These are phyloP conservation scores for Sugiyamaella lignohabitans DNA, from an alignment of 805 yeast genomes.

Conservation along the genomic window DNA sequence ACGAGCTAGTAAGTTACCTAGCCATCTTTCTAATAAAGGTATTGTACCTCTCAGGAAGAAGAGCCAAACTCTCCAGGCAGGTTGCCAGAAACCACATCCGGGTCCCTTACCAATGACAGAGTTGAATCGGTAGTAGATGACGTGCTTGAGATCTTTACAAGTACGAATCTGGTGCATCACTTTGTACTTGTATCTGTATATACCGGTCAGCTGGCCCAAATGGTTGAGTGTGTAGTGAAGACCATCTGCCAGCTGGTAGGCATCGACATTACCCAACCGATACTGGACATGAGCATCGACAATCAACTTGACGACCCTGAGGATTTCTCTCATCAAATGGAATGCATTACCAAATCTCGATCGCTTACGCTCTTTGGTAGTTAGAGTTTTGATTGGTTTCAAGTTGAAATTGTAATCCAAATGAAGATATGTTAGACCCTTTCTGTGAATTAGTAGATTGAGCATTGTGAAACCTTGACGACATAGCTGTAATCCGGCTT, in stretches of 20 bases:
- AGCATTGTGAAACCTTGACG: constrained; percentile 93
- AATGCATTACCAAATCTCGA: constrained; percentile 96
- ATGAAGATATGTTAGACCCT: constrained; percentile 87
- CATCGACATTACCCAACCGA: constrained; percentile 83
- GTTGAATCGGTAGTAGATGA: constrained; percentile 80
- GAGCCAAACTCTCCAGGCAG: constrained; percentile 97
- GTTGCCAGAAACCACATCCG: constrained; percentile 99
- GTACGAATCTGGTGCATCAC: constrained; percentile 98
- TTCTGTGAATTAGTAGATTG: constrained; percentile 78
- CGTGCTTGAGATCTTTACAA: constrained; percentile 91
- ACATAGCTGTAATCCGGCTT: constrained; percentile 92
- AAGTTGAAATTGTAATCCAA: constrained; percentile 91
- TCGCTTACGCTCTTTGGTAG: constrained; percentile 92
- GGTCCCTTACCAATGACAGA: constrained; percentile 92
- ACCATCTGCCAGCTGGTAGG: constrained; percentile 93
- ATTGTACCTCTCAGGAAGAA: constrained; percentile 85
- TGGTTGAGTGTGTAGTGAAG: constrained; percentile 85
- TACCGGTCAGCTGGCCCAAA: constrained; percentile 92
- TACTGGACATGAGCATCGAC: constrained; percentile 94
- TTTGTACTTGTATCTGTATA: constrained; percentile 91
- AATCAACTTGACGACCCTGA: constrained; percentile 73
- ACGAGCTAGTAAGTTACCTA: constrained; percentile 81
- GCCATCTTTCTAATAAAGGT: constrained; percentile 90
- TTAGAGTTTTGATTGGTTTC: constrained; percentile 92
- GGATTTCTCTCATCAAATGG: constrained; percentile 83